Evolutionary conservation across 192 early-diverging fungal genomes (phyloP), one percentile per base, ranked within the genome.

Genomic region (Kickxella alabastrina): DNA sequence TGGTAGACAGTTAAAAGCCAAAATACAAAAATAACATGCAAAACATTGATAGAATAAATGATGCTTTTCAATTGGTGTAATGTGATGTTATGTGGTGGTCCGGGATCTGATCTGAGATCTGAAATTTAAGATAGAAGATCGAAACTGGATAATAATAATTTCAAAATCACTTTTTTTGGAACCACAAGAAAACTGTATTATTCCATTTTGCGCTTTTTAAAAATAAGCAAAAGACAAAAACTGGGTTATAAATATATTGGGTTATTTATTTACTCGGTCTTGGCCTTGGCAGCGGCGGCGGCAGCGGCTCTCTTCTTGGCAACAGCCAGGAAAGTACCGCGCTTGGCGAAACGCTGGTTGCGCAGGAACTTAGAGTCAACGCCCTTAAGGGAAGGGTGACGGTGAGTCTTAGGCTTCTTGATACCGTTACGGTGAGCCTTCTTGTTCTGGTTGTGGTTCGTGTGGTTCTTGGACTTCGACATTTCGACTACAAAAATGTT

Each of bases 361-460:
- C 93, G 87, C 71, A 92, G 64, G 87, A 95, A 95, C 84, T 97
- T 96, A 78, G 91, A 84, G 79, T 84, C 78, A 12, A 82, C 93
- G 66, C 94, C 93, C 83, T 91, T 92, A 52, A 89, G 85, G 49
- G 95, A 95, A 65, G 87, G 86, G 75, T 92, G 82, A 54, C 86
- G 83, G 82, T 93, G 72, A 38, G 78, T 70, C 83, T 90, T 88
- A 42, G 91, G 87, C 88, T 96, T 95, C 85, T 93, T 96, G 83
- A 99, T 94, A 82, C 97, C 97, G 83, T 98, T 98, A 70, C 94
- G 92, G 91, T 99, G 97, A 83, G 93, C 94, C 90, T 99, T 98
- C 77, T 81, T 83, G 85, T 87, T 96, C 83, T 99, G 96, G 89
- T 97, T 97, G 92, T 97, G 95, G 87, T 96, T 97, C 81, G 96